Evolutionary conservation across 129 eudicot genomes (phyloP), one percentile per base, ranked within the genome.

Genomic region (Lonicera japonica): DNA sequence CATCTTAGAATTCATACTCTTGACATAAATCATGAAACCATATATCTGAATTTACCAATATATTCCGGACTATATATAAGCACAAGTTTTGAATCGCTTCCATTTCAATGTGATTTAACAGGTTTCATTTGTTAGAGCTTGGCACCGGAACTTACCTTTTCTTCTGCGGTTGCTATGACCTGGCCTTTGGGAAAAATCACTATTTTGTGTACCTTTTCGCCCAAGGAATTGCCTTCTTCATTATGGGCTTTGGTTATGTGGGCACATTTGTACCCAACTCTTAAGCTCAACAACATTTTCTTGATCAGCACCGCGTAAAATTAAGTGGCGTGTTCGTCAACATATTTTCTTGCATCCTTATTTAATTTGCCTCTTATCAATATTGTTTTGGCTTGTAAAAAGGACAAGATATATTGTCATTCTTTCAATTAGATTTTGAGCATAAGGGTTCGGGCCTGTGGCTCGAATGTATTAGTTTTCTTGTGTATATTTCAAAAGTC

Each of bases 111-210:
- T 69, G 16, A 39, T 17, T 11, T 10, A 11, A 68, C 87, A 86
- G 90, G 56, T 21, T 86, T 25, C 68, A 86, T 61, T 29, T 73
- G 51, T 73, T 75, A 2, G 95, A 86, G 80, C 63, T 86, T 20
- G 21, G 70, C 25, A 73, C 55, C 2, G 90, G 85, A 20, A 19
- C 70, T 29, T 86, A 71, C 65, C 87, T 86, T 60, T 77, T 80
- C 70, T 17, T 78, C 45, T 86, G 95, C 20, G 95, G 87, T 41
- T 80, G 85, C 75, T 86, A 83, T 43, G 95, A 86, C 68, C 19
- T 69, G 25, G 58, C 72, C 12, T 72, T 36, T 39, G 95, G 95
- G 34, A 77, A 73, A 71, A 80, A 72, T 59, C 79, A 61, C 54
- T 86, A 77, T 71, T 83, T 65, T 80, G 69, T 86, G 54, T 86